Evolutionary conservation across 2,329 filamentous ascomycete genomes (phyloP), one percentile per base, ranked within the genome.

Genomic region (Lomentospora prolificans): DNA sequence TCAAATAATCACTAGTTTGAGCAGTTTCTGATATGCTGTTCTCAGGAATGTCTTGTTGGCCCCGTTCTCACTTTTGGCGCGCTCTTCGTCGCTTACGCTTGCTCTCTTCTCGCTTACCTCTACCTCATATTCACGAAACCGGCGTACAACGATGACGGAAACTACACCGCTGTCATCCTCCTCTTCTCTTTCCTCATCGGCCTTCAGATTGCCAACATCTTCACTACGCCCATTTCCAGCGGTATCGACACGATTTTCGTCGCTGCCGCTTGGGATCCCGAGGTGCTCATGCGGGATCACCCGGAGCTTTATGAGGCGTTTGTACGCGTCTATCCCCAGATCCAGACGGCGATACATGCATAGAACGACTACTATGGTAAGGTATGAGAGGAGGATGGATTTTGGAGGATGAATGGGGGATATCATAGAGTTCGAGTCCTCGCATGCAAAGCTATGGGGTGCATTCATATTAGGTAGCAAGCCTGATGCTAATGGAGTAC

Each of bases 201-300:
- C 5, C 72, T 96, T 61, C 92, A 96, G 69, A 87, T 96, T 58
- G 87, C 86, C 67, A 87, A 95, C 68, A 82, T 95, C 60, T 95
- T 96, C 71, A 88, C 92, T 31, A 92, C 89, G 0, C 92, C 92
- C 1, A 76, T 97, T 57, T 85, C 85, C 60, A 91, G 86, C 63
- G 92, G 92, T n/a, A 82, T 95, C 60, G 88, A 95, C 62, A 95
- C 91, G 0, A 88, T 96, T 59, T 96, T 96, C 63, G 89, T 96
- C 0, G 90, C 89, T 0, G 74, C 79, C 50, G 82, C 81, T 0
- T 86, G 82, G 78, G 81, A 85, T 51, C 82, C 83, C 0, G 79
- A 87, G 64, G 87, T 92, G 7, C 73, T 96, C 74, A 86, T 90
- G 66, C 76, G 81, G 44, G 85, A 94, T 57, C 91, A 96, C 68